Base-by-base conservation (phyloP, 2,329 filamentous ascomycete genomes). In the Phyllosticta paracitricarpa region DNA sequence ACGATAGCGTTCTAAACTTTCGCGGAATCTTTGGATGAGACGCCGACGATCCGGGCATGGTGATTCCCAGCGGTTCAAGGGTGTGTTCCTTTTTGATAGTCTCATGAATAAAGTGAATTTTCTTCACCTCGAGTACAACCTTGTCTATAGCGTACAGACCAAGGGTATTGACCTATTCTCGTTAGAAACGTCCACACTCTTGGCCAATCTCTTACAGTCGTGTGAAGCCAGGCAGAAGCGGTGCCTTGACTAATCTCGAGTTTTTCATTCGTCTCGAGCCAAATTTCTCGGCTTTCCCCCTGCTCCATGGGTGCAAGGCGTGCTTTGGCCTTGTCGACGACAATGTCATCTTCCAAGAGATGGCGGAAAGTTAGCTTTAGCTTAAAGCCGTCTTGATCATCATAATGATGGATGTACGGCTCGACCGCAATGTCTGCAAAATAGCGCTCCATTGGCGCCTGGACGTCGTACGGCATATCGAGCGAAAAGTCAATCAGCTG, bases 141-240 rank as follows among this genome's bases (percentile, higher is more conserved):
- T 86, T 85, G 66, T 91, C 89, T 54, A 94, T 82, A 62, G 85
- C 82, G 68, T 91, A 97, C 26, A 82, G 82, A 1, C 91, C 91
- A 24, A 87, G 84, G 3, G 89, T 82, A 35, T 84, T 82, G 17
- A 83, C 77, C 84, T 88, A 51, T 1, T 24, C 2, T 5, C 30
- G 63, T 79, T 65, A 78, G 72, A 19, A 61, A 6, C n/a, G 22
- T 4, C 6, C 5, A 19, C 30, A 5, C 14, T 19, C 26, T 19
- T 2, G 59, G 67, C 71, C 73, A 69, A 73, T 63, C 3, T 65
- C 68, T 59, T 61, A 73, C 71, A 66, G 76, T 77, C 66, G 71
- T 79, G 73, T 78, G 76, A 28, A 85, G 75, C 64, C 79, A 75
- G 52, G 84, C 67, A 5, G 75, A 78, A 3, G 80, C 83, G 19